phyloP scores from a whole-genome alignment of 805 yeast species.

The Yarrowia porcina region DNA sequence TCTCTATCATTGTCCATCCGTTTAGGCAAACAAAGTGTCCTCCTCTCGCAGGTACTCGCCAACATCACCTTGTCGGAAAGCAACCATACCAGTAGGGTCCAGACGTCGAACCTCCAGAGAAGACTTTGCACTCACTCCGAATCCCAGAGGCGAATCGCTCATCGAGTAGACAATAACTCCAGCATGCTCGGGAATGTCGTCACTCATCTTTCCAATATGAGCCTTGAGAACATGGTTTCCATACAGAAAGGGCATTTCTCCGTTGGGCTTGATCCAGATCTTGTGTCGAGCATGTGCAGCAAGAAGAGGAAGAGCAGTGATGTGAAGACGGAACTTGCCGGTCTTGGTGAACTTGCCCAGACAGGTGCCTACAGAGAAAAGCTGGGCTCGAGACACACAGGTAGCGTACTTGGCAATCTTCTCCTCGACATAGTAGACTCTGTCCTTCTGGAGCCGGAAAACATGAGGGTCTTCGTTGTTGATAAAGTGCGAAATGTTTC shows the following conservation, averaged over 20 bases:
- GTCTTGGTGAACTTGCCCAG: conserved; percentile 97
- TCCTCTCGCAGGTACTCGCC: conserved; percentile 98
- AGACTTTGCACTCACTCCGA: conserved; percentile 91
- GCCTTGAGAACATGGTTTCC: conserved; percentile 97
- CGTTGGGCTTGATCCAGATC: conserved; percentile 94
- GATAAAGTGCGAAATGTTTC: conserved; percentile 83
- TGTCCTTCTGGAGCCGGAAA: conserved; percentile 90
- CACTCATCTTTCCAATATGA: conserved; percentile 94
- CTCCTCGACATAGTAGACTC: conserved; percentile 88
- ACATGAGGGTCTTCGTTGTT: conserved; percentile 91
- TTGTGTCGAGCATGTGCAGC: conserved; percentile 89
- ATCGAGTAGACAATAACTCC: conserved; percentile 90
- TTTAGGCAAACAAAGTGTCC: conserved; percentile 83
- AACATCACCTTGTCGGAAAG: conserved; percentile 94
- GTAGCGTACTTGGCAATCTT: conserved; percentile 83
- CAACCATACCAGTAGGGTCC: conserved; percentile 92
- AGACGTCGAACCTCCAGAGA: conserved; percentile 82
- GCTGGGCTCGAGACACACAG: conserved; percentile 78
- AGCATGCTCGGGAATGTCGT: conserved; percentile 96
- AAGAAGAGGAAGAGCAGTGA: conserved; percentile 80
- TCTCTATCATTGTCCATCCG: neutral
- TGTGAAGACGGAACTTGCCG: conserved; percentile 91
- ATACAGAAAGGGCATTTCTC: conserved; percentile 97
- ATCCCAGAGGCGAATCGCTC: conserved; percentile 88
- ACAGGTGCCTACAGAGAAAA: conserved; percentile 92